Base-by-base conservation (phyloP, 345 rosid species). In the Viola odorata region DNA sequence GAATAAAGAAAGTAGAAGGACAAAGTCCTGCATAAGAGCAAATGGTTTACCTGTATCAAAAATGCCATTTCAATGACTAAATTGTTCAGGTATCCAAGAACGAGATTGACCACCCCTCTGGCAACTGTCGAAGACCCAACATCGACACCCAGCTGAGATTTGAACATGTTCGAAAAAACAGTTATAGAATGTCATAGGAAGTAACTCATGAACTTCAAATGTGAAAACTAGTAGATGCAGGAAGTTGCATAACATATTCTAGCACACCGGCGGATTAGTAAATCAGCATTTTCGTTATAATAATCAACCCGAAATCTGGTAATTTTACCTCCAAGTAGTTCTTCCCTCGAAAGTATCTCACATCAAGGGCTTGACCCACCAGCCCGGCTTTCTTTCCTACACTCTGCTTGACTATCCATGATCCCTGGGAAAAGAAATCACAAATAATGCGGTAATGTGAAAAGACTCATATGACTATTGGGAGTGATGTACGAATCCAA, bases 381-480 rank as follows among this genome's bases (percentile, higher is more conserved):
- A 95, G 73, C 74, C 95, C 81, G 37, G 95, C 86, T 62, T 87
- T 86, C 79, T 91, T 95, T 38, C 97, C 96, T 57, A 95, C 95
- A 66, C 97, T 88, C 66, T 88, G 96, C 81, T 86, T 95, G 42
- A 86, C 97, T 42, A 95, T 84, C 99, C 99, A 91, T 44, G 99
- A 86, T 50, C 97, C 99, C 95, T 87, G 65, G 55, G 23, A 41
- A 52, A 23, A n/a, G 38, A 60, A 45, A 63, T 47, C 50, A 52
- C 36, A 50, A 32, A 37, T 37, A 50, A 60, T 37, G 44, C 17
- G 48, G 47, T 12, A 13, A 15, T 47, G 51, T 44, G 9, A 60
- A 47, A 47, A 6, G 32, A 2, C 32, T 23, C 2, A 23, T 23
- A 52, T 23, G n/a, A 8, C 37, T 3, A 2, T 41, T 17, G 9